Evolutionary conservation across 805 yeast species (phyloP), one percentile per base, ranked within the genome.

Genomic region (Saturnispora kantuleensis): DNA sequence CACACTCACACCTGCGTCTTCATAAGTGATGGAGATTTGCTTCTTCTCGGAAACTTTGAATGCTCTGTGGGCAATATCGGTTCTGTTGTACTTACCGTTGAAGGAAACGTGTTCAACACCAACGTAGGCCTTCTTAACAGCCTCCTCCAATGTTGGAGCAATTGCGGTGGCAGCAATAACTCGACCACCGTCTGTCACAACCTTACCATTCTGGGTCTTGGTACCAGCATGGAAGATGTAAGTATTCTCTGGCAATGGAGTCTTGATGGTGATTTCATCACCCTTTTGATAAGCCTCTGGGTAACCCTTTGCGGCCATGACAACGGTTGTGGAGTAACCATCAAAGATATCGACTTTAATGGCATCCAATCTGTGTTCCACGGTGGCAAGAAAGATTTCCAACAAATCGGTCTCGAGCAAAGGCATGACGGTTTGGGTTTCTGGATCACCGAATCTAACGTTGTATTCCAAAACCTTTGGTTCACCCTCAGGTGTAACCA

Each of bases 371-470:
- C 97, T 76, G 65, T 84, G 95, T 63, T 90, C 96, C 38, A 93
- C 95, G 52, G 95, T 82, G 38, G 97, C 98, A 44, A 90, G 66
- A 76, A 94, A 77, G 39, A 93, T 79, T 64, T 89, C 87, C 39
- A 96, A 93, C 58, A 93, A 73, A 65, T 93, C 99, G n/a, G 96
- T 81, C 39, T 85, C 69, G 51, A 93, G 69, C 58, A 93, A 72
- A 16, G 97, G 96, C 58, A 93, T 70, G 18, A 93, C 95, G 3
- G 97, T 85, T 70, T 93, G 98, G 31, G 97, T 93, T 68, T 93
- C 99, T 53, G 99, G 99, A 64, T 93, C 99, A 51, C 99, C 99
- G 55, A 93, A 94, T 67, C 99, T 81, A 42, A 94, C 97, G 56
- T 93, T 93, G 67, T 94, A 93, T 66, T 93, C 99, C 57, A 93